phyloP scores from a whole-genome alignment of 2,329 filamentous ascomycete genomes.

The Colletotrichum aenigma region DNA sequence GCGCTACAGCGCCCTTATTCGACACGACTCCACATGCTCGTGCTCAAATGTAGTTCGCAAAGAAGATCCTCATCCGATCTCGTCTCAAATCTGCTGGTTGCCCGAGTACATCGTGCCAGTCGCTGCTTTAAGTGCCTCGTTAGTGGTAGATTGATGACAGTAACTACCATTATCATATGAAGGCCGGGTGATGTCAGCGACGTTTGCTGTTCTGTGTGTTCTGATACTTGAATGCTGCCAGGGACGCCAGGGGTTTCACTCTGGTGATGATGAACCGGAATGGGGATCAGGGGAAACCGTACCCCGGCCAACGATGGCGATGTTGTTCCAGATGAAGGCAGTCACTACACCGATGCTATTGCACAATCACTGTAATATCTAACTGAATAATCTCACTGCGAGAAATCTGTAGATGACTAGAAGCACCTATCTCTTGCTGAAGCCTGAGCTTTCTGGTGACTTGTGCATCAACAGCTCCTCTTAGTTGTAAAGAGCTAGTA shows the following conservation, averaged over 20 bases:
- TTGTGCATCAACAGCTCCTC: neutral
- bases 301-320: neutral
- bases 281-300: neutral
- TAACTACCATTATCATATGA: neutral
- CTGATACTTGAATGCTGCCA: neutral
- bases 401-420: neutral
- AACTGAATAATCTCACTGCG: neutral
- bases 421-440: neutral
- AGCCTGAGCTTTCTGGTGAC: neutral
- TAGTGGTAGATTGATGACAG: neutral
- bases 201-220: neutral
- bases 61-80: neutral
- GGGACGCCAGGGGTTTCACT: neutral
- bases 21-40: neutral
- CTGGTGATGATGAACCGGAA: neutral
- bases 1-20: neutral
- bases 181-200: neutral
- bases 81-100: neutral
- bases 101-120: neutral
- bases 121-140: neutral
- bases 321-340: neutral
- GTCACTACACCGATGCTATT: neutral
- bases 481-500: neutral
- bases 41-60: neutral
- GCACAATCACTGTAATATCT: neutral